Percentiles rank a stretch among this genome's conserved stretches.
phyloP scores from a whole-genome alignment of 164 flowering plant species.

The grape (Vitis vinifera) region DNA sequence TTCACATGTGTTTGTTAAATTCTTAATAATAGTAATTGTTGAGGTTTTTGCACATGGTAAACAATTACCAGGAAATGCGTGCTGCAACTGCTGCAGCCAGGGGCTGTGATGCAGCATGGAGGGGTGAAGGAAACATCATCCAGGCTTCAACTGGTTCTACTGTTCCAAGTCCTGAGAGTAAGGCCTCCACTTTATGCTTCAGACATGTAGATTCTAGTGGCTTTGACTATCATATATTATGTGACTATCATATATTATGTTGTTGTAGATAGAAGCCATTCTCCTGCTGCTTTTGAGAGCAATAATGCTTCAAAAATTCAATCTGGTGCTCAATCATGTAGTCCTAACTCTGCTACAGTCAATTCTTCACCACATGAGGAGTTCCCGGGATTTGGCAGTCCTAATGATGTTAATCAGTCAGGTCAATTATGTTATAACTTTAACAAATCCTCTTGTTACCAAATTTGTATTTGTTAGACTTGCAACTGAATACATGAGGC shows the following conservation, averaged over 20 bases:
- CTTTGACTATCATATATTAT: slow-evolving; percentile 6
- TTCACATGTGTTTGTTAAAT: too few species aligned
- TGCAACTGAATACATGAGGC: too few species aligned
- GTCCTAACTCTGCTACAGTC: slow-evolving; percentile 21
- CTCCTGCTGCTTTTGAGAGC: slow-evolving; percentile 31
- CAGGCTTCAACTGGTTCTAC: slow-evolving; percentile 27
- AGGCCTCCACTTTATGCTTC: slow-evolving; percentile 12
- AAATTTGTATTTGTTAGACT: too few species aligned
- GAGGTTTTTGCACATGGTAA: slow-evolving; percentile 5
- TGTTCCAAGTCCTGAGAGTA: slow-evolving; percentile 43
- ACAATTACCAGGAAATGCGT: slow-evolving; percentile 48
- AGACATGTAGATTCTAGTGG: slow-evolving; percentile 2
- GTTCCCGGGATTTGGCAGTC: slow-evolving; percentile 49
- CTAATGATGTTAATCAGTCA: slow-evolving; percentile 43
- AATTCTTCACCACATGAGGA: slow-evolving; percentile 47
- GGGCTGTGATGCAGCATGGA: slow-evolving; percentile 50
- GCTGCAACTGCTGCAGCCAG: slow-evolving; percentile 43
- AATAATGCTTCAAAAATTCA: slow-evolving; percentile 17
- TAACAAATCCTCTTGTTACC: background rate
- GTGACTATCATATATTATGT: slow-evolving; percentile 5
- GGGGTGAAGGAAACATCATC: slow-evolving; percentile 41
- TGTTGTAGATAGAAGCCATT: slow-evolving; percentile 34
- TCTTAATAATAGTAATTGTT: background rate
- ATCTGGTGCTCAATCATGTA: slow-evolving; percentile 25
- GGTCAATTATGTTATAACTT: slow-evolving; percentile 30